Conservation (phyloP, 2,329 filamentous ascomycete species). For the Alternaria alternata region DNA sequence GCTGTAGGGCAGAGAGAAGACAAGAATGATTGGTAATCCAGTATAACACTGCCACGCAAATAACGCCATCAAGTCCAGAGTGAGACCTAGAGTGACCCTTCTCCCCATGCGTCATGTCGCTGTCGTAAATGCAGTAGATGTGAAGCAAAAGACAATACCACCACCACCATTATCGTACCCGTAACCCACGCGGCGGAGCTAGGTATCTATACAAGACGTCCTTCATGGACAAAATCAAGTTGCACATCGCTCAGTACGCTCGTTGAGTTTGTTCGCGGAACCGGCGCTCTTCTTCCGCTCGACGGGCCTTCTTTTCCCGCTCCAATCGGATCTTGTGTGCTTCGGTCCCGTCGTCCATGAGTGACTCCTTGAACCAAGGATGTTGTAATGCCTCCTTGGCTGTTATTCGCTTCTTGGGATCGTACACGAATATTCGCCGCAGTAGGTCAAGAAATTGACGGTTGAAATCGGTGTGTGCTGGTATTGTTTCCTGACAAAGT, state of each 20-base stretch:
- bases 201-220: slow-evolving; percentile 23
- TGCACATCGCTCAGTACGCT: slow-evolving; percentile 26
- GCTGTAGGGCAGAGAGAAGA: slow-evolving; percentile 17
- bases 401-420: slow-evolving; percentile 70
- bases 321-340: slow-evolving; percentile 65
- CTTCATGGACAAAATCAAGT: slow-evolving; percentile 9
- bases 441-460: slow-evolving; percentile 69
- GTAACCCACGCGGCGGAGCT: slow-evolving; percentile 15
- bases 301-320: slow-evolving; percentile 47
- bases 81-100: slow-evolving; percentile 26
- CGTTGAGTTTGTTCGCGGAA: slow-evolving; percentile 35
- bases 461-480: slow-evolving; percentile 67
- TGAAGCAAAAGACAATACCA: slow-evolving; percentile 33
- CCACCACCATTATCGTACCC: slow-evolving; percentile 12
- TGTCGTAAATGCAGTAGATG: slow-evolving; percentile 52
- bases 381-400: slow-evolving; percentile 71
- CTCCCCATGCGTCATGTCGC: slow-evolving; percentile 48
- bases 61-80: slow-evolving; percentile 40
- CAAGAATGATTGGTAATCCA: slow-evolving; percentile 34
- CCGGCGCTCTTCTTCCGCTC: slow-evolving; percentile 43
- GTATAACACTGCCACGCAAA: slow-evolving; percentile 38
- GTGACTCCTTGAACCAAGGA: slow-evolving; percentile 70
- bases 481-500: slow-evolving; percentile 66
- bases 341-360: slow-evolving; percentile 72
- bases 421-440: slow-evolving; percentile 70